Evolutionary conservation across 1,284 basidiomycete genomes (phyloP).

Genomic region (Boletus smithii): DNA sequence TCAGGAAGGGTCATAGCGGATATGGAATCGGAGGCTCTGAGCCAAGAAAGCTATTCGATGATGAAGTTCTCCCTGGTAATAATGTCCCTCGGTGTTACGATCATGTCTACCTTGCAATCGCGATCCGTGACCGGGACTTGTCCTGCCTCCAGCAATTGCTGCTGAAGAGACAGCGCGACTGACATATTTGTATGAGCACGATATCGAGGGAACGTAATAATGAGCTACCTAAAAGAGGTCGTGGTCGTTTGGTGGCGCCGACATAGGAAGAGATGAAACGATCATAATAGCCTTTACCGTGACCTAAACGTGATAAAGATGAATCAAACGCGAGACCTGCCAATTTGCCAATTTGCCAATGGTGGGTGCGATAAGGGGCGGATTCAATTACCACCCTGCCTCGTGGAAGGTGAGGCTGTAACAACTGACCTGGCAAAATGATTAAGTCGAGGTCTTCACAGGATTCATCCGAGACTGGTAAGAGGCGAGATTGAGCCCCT

Average conservation of each 20-base stretch:
- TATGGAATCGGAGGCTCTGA: constrained; percentile 11
- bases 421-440: constrained; percentile 58
- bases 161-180: constrained; percentile 65
- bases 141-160: constrained; percentile 57
- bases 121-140: constrained; percentile 54
- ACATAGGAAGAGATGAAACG: constrained; percentile 60
- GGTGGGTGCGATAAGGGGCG: constrained; percentile 9
- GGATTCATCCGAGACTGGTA: constrained; percentile 43
- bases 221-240: constrained; percentile 53
- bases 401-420: constrained; percentile 10
- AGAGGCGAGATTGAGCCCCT: constrained; percentile 3
- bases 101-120: constrained; percentile 67
- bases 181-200: constrained; percentile 13
- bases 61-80: constrained; percentile 19
- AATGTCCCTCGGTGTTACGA: constrained; percentile 54
- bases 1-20: constrained; percentile 24
- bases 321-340: constrained; percentile 75
- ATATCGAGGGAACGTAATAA: constrained; percentile 9
- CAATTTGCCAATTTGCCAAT: constrained; percentile 39
- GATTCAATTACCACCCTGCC: constrained; percentile 8
- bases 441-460: constrained; percentile 58
- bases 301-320: constrained; percentile 66
- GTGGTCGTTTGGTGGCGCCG: constrained; percentile 35
- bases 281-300: constrained; percentile 82
- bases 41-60: constrained; percentile 17